Conservation (phyloP, 164 flowering plant genomes). For the Piper betle region DNA sequence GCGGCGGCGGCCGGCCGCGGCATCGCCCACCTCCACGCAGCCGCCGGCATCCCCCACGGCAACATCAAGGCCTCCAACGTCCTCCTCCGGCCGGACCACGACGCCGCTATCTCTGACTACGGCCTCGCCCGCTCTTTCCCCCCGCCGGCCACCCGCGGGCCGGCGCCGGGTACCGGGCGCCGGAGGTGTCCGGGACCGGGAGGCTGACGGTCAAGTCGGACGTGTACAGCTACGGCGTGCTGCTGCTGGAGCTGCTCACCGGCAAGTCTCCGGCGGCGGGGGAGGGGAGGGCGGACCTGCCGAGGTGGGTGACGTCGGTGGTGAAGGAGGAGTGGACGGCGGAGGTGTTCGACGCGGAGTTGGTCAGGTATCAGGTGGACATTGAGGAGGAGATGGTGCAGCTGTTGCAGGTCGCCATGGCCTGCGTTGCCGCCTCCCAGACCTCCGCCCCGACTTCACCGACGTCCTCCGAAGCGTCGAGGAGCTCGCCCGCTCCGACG, state of each 20-base stretch:
- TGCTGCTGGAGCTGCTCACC: constrained; percentile 70
- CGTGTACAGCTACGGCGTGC: constrained; percentile 87
- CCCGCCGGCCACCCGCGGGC: constrained; percentile 39
- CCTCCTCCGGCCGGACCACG: constrained; percentile 55
- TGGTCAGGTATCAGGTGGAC: constrained; percentile 70
- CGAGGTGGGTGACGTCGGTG: constrained; percentile 96
- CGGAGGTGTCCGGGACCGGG: constrained; percentile 81
- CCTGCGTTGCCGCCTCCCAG: constrained; percentile 82
- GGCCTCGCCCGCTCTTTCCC: constrained; percentile 62
- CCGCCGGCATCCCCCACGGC: constrained; percentile 68
- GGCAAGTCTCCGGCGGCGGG: constrained; percentile 90
- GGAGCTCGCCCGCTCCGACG: constrained; percentile 54
- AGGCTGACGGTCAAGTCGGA: constrained; percentile 74
- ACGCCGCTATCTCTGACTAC: constrained; percentile 57
- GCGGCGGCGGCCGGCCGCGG: constrained; percentile 69
- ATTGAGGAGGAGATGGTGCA: constrained; percentile 98
- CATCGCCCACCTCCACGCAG: constrained; percentile 59
- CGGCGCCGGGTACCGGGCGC: constrained; percentile 92
- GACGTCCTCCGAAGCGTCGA: constrained; percentile 81
- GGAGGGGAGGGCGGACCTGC: constrained; percentile 81
- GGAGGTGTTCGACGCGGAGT: constrained; percentile 89
- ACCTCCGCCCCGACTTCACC: constrained; percentile 62
- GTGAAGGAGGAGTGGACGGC: constrained; percentile 99
- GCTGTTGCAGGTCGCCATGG: constrained; percentile 85
- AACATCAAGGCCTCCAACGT: constrained; percentile 89